A percentile compares a stretch with the other conserved stretches of the same genome.
These are phyloP conservation scores for Lentinula sp. DNA, from an alignment of 768 basidiomycete genomes.

Conservation along the genomic window DNA sequence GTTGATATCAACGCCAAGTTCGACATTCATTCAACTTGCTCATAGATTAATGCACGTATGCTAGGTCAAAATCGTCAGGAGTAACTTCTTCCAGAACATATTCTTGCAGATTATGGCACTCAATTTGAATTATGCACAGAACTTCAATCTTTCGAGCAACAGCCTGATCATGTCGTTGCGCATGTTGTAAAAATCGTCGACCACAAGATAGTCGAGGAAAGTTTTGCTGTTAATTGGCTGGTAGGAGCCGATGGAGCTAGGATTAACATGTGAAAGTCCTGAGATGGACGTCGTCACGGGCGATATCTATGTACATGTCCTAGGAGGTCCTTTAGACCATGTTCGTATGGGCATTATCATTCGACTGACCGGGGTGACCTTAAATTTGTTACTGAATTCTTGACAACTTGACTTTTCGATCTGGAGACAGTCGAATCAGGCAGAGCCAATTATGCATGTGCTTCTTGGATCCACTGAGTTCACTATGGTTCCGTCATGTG, in stretches of 20 bases:
- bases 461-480: not conserved
- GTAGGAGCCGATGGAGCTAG: conserved; percentile 41
- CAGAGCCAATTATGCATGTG: not conserved
- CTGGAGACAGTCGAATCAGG: conserved; percentile 12
- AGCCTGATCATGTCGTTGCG: conserved; percentile 21
- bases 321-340: conserved; percentile 7
- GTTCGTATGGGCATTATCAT: not conserved
- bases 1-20: not conserved
- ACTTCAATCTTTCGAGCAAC: conserved; percentile 26
- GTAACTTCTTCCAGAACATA: conserved; percentile 22
- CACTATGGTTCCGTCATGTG: conserved; percentile 5
- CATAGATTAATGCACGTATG: conserved; percentile 14
- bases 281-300: conserved; percentile 22
- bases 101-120: conserved; percentile 15
- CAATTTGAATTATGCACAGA: conserved; percentile 30
- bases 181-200: conserved; percentile 16
- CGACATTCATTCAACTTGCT: not conserved
- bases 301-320: conserved; percentile 23
- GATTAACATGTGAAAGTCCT: conserved; percentile 32
- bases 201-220: conserved; percentile 20
- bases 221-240: conserved; percentile 23
- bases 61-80: conserved; percentile 23
- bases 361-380: not conserved
- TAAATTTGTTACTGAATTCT: conserved; percentile 6
- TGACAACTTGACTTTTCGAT: conserved; percentile 3